Base-by-base conservation (phyloP, 1,284 basidiomycete species). In the Irpex rosettiformis region DNA sequence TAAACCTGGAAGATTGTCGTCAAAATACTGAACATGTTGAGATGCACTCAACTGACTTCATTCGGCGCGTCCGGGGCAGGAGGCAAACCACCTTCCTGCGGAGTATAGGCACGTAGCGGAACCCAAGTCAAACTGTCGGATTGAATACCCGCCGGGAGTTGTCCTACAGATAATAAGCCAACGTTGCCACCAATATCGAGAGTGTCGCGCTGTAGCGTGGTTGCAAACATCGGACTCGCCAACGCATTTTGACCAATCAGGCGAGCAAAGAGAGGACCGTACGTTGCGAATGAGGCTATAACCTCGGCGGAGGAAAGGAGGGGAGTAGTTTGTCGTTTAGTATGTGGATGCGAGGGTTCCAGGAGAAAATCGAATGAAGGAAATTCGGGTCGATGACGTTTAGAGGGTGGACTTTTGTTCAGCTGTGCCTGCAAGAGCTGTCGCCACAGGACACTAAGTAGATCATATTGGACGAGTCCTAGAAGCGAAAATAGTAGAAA, bases 91-190 rank as follows among this genome's bases (percentile, higher is more conserved):
- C 74, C 75, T 57, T 78, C 67, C 10, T 58, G 59, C 0, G 65
- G 30, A 0, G 66, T 70, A 57, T 79, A 79, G 6, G 67, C 62
- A 16, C 75, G 70, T 18, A 79, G 70, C 7, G 73, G 72, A 0
- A 71, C 72, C 77, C 77, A 78, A 0, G 72, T 73, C 21, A 79
- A 58, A 22, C 67, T 66, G 4, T 68, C 65, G 25, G 71, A 68
- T 13, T 67, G 57, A 5, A 77, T 66, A 4, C 69, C 72, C 18
- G 62, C 57, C 1, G 77, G 77, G 1, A 78, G 65, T n/a, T 67
- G 72, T 1, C 77, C 77, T 11, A 79, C 60, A 24, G 75, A 75
- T 27, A 79, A 67, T 43, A 68, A 62, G 1, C 77, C 77, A 16
- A 70, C 66, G 54, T 72, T 68, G 10, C 70, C 72, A n/a, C 71